Evolutionary conservation across 768 basidiomycete genomes (phyloP).

Genomic region (Russula dissimulans): DNA sequence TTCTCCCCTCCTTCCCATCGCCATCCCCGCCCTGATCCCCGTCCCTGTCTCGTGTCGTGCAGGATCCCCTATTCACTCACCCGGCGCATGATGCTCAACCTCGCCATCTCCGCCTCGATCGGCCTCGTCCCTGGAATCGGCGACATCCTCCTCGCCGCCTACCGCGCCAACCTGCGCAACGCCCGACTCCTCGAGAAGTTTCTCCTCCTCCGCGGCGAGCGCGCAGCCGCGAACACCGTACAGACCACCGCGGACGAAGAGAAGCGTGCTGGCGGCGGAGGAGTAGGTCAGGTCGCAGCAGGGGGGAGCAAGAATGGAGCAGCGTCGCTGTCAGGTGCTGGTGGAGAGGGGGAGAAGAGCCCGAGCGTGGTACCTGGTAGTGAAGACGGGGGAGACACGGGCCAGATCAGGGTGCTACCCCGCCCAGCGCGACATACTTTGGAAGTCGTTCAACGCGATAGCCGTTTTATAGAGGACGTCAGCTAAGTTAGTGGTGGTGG

Average conservation of each 20-base stretch:
- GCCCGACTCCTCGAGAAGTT: constrained; percentile 81
- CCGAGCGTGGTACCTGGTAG: too few relatives aligned
- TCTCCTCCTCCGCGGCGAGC: constrained; percentile 56
- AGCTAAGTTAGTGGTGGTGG: background rate
- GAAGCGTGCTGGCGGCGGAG: background rate
- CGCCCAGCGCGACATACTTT: background rate
- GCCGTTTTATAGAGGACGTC: constrained; percentile 18
- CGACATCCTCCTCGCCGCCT: constrained; percentile 66
- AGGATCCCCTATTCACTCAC: constrained; percentile 55
- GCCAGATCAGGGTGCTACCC: too few relatives aligned
- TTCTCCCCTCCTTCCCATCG: constrained; percentile 34
- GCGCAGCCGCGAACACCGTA: background rate
- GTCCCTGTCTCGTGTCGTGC: constrained; percentile 43
- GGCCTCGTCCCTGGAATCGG: constrained; percentile 68
- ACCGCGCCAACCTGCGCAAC: constrained; percentile 85
- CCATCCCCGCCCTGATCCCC: constrained; percentile 50
- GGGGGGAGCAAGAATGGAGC: too few relatives aligned
- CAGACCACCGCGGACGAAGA: background rate
- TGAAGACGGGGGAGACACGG: background rate
- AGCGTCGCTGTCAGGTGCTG: too few relatives aligned
- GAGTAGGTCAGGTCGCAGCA: too few relatives aligned
- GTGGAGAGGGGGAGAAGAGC: too few relatives aligned
- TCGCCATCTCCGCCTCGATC: constrained; percentile 53
- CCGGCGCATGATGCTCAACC: constrained; percentile 68
- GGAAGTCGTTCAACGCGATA: constrained; percentile 5